Base-by-base conservation (phyloP, 208 protist species). In the Leishmania tarentolae region DNA sequence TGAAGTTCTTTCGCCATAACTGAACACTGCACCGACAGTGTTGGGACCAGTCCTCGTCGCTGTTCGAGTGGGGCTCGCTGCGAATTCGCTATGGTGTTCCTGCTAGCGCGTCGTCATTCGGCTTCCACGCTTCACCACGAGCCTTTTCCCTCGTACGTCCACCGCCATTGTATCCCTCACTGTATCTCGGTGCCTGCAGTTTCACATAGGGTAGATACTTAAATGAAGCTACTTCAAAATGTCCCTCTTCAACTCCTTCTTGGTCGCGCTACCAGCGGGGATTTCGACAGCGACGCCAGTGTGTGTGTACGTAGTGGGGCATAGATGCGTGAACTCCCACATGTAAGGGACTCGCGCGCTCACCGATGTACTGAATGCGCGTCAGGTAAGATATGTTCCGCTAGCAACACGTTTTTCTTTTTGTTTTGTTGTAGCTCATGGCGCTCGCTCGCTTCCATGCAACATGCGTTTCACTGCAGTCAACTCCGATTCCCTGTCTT, bases 1-100 rank as follows among this genome's bases (percentile, higher is more conserved):
- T 91, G 92, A 95, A 95, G 80, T 93, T 97, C 53, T 97, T 97
- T 66, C 82, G 68, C 2, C 93, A 93, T 70, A 97, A 97, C 73
- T 97, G 80, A 72, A 44, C 24, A 0, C n/a, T 2, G 35, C 19
- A n/a, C 11, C 52, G 44, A 8, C 24, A 35, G 44, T 13, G 2
- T 21, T 2, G 44, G 17, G 6, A 0, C 24, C 40, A 31, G 8
- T 17, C 8, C 6, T 28, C 1, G 42, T 73, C 68, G 21, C 2
- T 11, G 42, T 17, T 44, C 21, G 35, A 8, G 11, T 21, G 3
- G 9, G 31, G 40, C 19, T 7, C 24, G 15, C 50, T 28, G 1
- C 13, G 2, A 46, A 71, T 11, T n/a, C 65, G 31, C 31, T 35
- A 31, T 13, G 61, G 15, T 40, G 15, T 42, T 31, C 37, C 61